phyloP scores from a whole-genome alignment of 768 basidiomycete genomes.

The Boletus insuetus region DNA sequence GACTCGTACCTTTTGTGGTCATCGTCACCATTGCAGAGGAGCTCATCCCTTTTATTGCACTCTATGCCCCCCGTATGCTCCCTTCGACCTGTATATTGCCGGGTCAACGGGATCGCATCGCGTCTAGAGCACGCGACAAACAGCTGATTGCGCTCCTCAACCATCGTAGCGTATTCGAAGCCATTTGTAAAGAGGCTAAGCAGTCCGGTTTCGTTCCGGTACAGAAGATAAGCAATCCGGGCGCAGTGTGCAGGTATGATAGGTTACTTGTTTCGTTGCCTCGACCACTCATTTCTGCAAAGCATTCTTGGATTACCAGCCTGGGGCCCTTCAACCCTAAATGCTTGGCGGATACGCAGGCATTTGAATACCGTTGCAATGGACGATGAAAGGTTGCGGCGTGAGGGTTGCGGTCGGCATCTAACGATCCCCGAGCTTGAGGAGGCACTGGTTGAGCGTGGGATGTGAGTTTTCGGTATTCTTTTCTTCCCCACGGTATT shows the following conservation, averaged over 20 bases:
- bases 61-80: constrained; percentile 81
- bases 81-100: constrained; percentile 87
- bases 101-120: constrained; percentile 68
- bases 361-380: constrained; percentile 41
- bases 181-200: constrained; percentile 33
- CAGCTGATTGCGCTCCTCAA: constrained; percentile 41
- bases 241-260: constrained; percentile 59
- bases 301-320: constrained; percentile 39
- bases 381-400: constrained; percentile 63
- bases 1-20: constrained; percentile 76
- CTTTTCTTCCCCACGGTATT: background rate
- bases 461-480: constrained; percentile 54
- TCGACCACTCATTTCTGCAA: constrained; percentile 27
- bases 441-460: constrained; percentile 72
- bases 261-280: background rate
- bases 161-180: constrained; percentile 38
- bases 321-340: constrained; percentile 37
- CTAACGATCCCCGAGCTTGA: constrained; percentile 56
- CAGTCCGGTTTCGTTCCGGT: constrained; percentile 27
- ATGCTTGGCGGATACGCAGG: constrained; percentile 35
- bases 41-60: constrained; percentile 76
- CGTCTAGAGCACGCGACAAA: constrained; percentile 46
- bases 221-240: constrained; percentile 17
- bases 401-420: constrained; percentile 42
- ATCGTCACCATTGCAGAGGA: constrained; percentile 78